Conservation (phyloP, 306 rosid genomes). For the Cicer chorassanicum region DNA sequence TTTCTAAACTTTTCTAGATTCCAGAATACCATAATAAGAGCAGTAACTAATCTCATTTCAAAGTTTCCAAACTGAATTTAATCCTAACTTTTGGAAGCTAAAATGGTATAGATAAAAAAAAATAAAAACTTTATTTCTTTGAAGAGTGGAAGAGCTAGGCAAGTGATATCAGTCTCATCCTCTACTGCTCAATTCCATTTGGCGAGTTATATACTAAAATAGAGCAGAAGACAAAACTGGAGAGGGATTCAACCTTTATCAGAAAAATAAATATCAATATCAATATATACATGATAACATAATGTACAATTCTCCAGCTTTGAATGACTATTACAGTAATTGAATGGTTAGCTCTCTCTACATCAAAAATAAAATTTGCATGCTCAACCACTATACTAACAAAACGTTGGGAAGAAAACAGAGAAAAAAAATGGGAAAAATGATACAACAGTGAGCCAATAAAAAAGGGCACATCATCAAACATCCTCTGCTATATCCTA, state of each 20-base stretch:
- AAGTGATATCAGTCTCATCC: no score
- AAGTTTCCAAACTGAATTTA: background rate
- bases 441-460: conserved; percentile 70
- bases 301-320: conserved; percentile 55
- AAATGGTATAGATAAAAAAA: background rate
- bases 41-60: background rate
- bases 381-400: conserved; percentile 50
- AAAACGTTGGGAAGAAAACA: conserved; percentile 42
- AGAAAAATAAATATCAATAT: conserved; percentile 39
- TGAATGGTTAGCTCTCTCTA: conserved; percentile 71
- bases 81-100: background rate
- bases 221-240: conserved; percentile 40
- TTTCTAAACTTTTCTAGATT: no score
- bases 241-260: conserved; percentile 30
- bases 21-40: background rate
- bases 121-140: background rate
- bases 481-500: conserved; percentile 77
- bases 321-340: conserved; percentile 45
- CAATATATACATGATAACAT: conserved; percentile 55
- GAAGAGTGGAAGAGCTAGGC: background rate
- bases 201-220: conserved; percentile 7
- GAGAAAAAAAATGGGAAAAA: conserved; percentile 23
- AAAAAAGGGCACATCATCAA: conserved; percentile 64
- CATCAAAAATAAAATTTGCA: conserved; percentile 54
- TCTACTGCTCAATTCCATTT: conserved; percentile 1